Conservation (phyloP, 2,329 filamentous ascomycete species). For the Magnaporthiopsis incrustans region DNA sequence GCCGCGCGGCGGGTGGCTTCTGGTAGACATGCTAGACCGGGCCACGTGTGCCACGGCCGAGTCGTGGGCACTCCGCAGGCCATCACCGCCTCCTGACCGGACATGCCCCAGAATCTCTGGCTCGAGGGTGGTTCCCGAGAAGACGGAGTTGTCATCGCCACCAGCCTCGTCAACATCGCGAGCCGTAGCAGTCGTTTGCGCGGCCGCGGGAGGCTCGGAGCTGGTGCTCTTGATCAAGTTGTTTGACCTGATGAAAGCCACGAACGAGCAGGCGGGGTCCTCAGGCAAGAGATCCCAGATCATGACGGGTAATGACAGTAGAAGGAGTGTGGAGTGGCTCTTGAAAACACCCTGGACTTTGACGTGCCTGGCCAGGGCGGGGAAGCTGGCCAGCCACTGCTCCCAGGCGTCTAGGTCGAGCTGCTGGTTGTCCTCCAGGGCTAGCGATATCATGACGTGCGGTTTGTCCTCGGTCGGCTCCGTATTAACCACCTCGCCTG, state of each 20-base stretch:
- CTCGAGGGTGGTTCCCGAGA: conserved; percentile 20
- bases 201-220: conserved; percentile 9
- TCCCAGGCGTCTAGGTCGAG: conserved; percentile 53
- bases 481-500: conserved; percentile 12
- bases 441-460: conserved; percentile 53
- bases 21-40: no score
- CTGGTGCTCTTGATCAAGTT: conserved; percentile 35
- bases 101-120: neutral
- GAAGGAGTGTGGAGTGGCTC: conserved; percentile 50
- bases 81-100: no score
- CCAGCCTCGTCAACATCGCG: conserved; percentile 10
- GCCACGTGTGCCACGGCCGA: no score
- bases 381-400: conserved; percentile 47
- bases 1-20: no score
- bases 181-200: neutral
- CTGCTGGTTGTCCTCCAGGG: conserved; percentile 48
- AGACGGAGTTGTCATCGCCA: conserved; percentile 19
- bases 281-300: conserved; percentile 53
- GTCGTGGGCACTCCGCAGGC: no score
- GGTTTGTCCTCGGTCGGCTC: conserved; percentile 48
- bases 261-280: conserved; percentile 47
- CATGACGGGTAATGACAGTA: conserved; percentile 50
- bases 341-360: conserved; percentile 55
- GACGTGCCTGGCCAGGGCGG: conserved; percentile 50
- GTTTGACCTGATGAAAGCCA: conserved; percentile 52